Percentiles rank a stretch among this genome's conserved stretches.
phyloP scores from a whole-genome alignment of 2,329 filamentous ascomycete genomes.

The Alternaria rosae region DNA sequence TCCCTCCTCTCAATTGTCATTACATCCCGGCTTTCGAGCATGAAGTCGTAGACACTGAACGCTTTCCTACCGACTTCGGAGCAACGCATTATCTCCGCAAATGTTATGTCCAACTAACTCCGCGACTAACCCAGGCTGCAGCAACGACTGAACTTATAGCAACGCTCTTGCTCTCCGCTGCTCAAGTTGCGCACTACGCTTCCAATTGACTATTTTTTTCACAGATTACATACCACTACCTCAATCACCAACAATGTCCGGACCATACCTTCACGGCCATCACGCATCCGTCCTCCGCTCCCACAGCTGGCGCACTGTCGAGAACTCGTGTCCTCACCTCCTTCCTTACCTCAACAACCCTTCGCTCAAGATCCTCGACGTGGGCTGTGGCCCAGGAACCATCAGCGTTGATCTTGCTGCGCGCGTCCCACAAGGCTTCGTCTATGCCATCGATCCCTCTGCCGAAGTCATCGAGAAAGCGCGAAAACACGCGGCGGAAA shows the following conservation, averaged over 20 bases:
- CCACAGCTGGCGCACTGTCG: slow-evolving; percentile 56
- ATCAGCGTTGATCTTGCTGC: slow-evolving; percentile 56
- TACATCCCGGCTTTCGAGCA: neutral
- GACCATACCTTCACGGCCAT: slow-evolving; percentile 53
- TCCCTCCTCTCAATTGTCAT: neutral
- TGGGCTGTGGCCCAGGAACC: slow-evolving; percentile 59
- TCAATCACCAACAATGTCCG: slow-evolving; percentile 7
- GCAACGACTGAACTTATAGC: neutral
- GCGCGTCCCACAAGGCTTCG: slow-evolving; percentile 53
- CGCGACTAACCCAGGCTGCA: slow-evolving; percentile 3
- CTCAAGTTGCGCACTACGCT: neutral
- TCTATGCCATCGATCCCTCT: slow-evolving; percentile 57
- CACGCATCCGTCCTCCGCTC: slow-evolving; percentile 51
- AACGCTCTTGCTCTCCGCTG: neutral
- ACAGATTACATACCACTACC: neutral
- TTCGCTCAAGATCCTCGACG: slow-evolving; percentile 53
- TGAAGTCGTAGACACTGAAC: neutral
- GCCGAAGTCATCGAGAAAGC: slow-evolving; percentile 54
- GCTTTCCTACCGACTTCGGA: neutral
- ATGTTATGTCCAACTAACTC: slow-evolving; percentile 6
- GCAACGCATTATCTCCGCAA: neutral
- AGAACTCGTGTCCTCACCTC: slow-evolving; percentile 53
- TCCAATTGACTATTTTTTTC: neutral
- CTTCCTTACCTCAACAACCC: slow-evolving; percentile 42
- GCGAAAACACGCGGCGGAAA: slow-evolving; percentile 43